Evolutionary conservation across 441 rosid genomes (phyloP).

Genomic region (Theobroma grandiflorum): DNA sequence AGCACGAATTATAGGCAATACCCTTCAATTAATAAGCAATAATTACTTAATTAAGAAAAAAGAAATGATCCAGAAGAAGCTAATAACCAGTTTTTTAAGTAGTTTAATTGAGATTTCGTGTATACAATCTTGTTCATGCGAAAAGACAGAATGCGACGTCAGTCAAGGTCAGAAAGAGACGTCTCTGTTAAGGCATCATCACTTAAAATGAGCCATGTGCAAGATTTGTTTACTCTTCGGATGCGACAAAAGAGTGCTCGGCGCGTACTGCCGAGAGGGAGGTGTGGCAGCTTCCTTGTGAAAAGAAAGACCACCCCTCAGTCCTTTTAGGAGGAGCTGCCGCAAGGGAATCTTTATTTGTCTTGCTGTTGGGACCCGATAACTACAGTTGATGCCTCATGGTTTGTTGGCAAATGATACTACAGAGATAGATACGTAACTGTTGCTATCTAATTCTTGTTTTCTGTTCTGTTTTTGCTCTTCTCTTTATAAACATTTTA

Average conservation of each 20-base stretch:
- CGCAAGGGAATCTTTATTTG: constrained; percentile 20
- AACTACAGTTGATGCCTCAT: constrained; percentile 18
- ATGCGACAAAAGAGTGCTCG: constrained; percentile 1
- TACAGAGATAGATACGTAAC: constrained; percentile 7
- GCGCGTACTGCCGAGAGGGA: neutral
- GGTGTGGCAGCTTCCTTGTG: constrained; percentile 10
- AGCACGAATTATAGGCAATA: neutral
- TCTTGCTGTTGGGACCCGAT: constrained; percentile 26
- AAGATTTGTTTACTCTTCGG: neutral
- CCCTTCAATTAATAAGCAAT: neutral
- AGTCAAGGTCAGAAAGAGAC: neutral
- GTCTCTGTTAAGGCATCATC: neutral
- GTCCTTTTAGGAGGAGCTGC: neutral
- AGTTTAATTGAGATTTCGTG: neutral
- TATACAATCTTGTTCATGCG: neutral
- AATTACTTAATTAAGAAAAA: neutral
- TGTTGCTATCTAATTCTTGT: constrained; percentile 21
- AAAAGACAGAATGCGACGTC: neutral
- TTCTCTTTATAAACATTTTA: neutral
- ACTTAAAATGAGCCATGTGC: constrained; percentile 21
- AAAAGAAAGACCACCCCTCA: neutral
- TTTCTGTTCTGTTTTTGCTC: neutral
- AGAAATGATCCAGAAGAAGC: neutral
- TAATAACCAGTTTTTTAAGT: neutral
- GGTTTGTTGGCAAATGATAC: constrained; percentile 10